Base-by-base conservation (phyloP, 257 asterid genomes). In the Solanum piurae region DNA sequence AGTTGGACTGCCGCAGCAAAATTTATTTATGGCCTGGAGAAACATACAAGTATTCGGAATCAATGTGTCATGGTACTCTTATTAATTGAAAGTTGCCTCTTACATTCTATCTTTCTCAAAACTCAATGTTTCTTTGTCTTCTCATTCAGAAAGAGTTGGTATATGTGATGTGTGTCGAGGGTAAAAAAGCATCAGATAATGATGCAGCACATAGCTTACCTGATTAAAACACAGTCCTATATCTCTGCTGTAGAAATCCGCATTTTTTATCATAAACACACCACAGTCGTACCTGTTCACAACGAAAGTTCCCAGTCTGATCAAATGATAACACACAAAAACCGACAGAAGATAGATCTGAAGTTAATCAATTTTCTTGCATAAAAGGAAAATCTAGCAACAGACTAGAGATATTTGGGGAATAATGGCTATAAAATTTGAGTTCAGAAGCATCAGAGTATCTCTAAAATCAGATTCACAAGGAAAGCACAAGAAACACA, bases 211-310 rank as follows among this genome's bases (percentile, higher is more conserved):
- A 83, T 20, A 11, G 62, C 74, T 91, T 91, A 94, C 99, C 98
- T 96, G 98, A 89, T 85, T 86, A 88, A 96, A 96, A 89, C 97
- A 89, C 27, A 96, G 94, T 37, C 98, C 98, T n/a, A 91, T 87
- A 85, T 92, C 94, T 90, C 98, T 94, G 91, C 99, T 94, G 83
- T 93, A 95, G 92, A 95, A 96, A 91, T 96, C 98, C 0, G 94
- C 97, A 90, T 96, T 94, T 90, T 96, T 96, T 90, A 96, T 90
- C 98, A 96, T 96, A 93, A 96, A 96, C 91, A 96, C 88, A 29
- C 99, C 99, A 72, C 99, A 96, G 86, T 95, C 99, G 27, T 83
- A 96, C 92, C 99, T 96, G 97, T 29, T 80, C 42, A 80, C 42
- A 29, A 46, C 14, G 16, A 49, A 44, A 29, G 69, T 29, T 80